Conservation (phyloP, 306 rosid species). For the Quercus berberidifolia region DNA sequence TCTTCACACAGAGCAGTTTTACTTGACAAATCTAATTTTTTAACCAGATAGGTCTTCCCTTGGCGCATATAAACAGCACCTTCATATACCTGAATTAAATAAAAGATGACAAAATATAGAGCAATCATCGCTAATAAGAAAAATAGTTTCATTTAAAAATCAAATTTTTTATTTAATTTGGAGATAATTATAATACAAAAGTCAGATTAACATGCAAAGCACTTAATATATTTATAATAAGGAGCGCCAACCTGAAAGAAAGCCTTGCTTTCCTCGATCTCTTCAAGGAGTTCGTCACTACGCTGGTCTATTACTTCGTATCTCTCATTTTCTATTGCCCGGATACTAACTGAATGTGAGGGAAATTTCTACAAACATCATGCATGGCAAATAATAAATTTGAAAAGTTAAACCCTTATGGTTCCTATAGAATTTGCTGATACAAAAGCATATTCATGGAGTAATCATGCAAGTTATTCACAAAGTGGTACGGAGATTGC, state of each 20-base stretch:
- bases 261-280: slow-evolving; percentile 95
- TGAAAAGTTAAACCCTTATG: slow-evolving; percentile 1
- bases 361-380: slow-evolving; percentile 62
- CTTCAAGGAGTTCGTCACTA: slow-evolving; percentile 68
- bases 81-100: slow-evolving; percentile 69
- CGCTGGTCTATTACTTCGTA: slow-evolving; percentile 62
- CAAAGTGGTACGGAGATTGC: slow-evolving; percentile 19
- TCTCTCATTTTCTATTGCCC: slow-evolving; percentile 74
- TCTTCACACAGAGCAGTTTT: slow-evolving; percentile 64
- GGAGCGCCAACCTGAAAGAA: slow-evolving; percentile 70
- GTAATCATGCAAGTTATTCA: neutral
- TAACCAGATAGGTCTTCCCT: slow-evolving; percentile 84
- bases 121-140: neutral
- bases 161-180: neutral
- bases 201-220: neutral
- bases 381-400: neutral
- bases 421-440: neutral
- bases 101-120: slow-evolving; percentile 11
- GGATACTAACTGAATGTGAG: slow-evolving; percentile 66
- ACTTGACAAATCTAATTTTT: slow-evolving; percentile 53
- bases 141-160: neutral
- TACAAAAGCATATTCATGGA: neutral
- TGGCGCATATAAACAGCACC: slow-evolving; percentile 92
- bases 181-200: neutral
- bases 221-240: neutral